A percentile compares a stretch with the other conserved stretches of the same genome.
Evolutionary conservation across 257 asterid species (phyloP).

Genomic region (Oldenlandia corymbosa): DNA sequence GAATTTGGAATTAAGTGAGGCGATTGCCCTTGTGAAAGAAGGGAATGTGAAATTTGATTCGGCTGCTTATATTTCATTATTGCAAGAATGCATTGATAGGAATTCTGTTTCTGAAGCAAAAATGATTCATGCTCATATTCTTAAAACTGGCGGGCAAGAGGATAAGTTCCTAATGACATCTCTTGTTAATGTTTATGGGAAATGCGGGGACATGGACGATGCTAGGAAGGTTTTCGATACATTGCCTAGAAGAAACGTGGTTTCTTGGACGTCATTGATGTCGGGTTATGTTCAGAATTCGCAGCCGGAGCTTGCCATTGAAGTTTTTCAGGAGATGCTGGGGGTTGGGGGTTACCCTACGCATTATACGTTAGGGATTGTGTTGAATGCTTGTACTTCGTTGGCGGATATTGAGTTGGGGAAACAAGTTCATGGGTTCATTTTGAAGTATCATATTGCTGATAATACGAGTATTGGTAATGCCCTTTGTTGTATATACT

Average conservation of each 20-base stretch:
- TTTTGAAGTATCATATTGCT: constrained; percentile 49
- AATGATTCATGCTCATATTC: constrained; percentile 57
- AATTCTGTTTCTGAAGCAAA: constrained; percentile 42
- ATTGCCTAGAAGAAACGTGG: constrained; percentile 60
- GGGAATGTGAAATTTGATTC: constrained; percentile 42
- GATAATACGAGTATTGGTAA: constrained; percentile 63
- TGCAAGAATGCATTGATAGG: constrained; percentile 58
- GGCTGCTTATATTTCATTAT: constrained; percentile 52
- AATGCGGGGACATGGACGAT: constrained; percentile 50
- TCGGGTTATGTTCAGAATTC: constrained; percentile 57
- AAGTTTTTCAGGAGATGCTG: constrained; percentile 65
- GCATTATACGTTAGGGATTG: constrained; percentile 55
- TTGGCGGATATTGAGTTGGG: constrained; percentile 48
- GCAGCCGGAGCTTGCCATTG: constrained; percentile 50
- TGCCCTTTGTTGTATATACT: constrained; percentile 73
- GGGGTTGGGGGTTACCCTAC: constrained; percentile 61
- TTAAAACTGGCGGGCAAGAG: constrained; percentile 51
- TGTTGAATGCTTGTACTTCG: constrained; percentile 63
- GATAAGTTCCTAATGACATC: constrained; percentile 69
- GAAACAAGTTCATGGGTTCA: constrained; percentile 74
- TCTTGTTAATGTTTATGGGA: constrained; percentile 68
- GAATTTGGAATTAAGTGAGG: constrained; percentile 44
- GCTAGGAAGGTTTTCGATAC: constrained; percentile 64
- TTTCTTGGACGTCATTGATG: constrained; percentile 86
- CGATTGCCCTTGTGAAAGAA: constrained; percentile 30